Base-by-base conservation (phyloP, 441 rosid species). In the Geranium incanum region DNA sequence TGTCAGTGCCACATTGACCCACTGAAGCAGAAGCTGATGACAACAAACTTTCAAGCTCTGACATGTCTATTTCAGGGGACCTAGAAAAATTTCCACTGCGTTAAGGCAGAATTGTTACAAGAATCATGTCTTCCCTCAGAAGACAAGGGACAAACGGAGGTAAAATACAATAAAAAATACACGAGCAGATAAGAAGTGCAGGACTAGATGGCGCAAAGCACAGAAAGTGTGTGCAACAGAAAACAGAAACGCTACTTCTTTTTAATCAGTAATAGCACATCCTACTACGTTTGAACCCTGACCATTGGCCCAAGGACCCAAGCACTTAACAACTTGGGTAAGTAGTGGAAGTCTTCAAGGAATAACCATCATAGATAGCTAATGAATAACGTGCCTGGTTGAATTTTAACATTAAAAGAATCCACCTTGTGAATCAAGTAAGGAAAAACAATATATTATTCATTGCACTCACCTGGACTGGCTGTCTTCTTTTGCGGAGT, bases 41-140 rank as follows among this genome's bases (percentile, higher is more conserved):
- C 85, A 95, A 95, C 75, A 92, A 88, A 79, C 89, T 92, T 84
- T 90, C 97, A 71, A 92, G 97, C 82, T 95, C 99, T 63, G 89
- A 85, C 82, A 95, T 92, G 82, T 95, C 99, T 79, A 95, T 95
- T 85, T 95, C 97, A 76, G 99, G 99, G 80, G 99, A 87, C 88
- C 99, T 95, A 74, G 57, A 12, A 78, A 79, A 72, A 79, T 39
- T 72, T 75, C 64, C 12, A 41, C 37, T 65, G 78, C 18, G 70
- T 59, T 43, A 71, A 75, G 39, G 48, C 48, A 41, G 11, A 41
- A 41, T 5, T 41, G 48, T 41, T 6, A 41, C 48, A 41, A 41
- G 48, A 41, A 41, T 9, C 48, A 41, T 41, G 48, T 9, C 9
- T 41, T 41, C 48, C 48, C 48, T 7, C 9, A 41, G 8, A 41